phyloP scores from a whole-genome alignment of 257 asterid species.

The Solanum appendiculatum region DNA sequence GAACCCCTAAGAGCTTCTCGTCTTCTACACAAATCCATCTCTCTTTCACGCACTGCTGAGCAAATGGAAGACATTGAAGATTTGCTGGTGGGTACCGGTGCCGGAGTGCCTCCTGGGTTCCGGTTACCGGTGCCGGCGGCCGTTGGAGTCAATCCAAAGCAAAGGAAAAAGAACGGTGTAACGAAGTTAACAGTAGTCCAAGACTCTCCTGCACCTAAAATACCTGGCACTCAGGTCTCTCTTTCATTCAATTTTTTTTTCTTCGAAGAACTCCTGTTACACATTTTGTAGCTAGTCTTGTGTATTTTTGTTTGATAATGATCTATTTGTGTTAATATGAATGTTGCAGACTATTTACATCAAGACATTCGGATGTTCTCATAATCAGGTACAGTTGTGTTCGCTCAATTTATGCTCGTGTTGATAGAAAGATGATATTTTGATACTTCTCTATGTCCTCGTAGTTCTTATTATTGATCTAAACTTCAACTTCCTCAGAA shows the following conservation, averaged over 20 bases:
- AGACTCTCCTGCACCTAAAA: slow-evolving; percentile 29
- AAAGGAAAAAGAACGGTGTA: slow-evolving; percentile 18
- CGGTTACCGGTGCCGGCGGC: slow-evolving; percentile 47
- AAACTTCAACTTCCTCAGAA: background rate
- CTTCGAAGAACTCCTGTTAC: background rate
- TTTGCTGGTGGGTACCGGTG: slow-evolving; percentile 48
- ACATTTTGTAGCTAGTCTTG: background rate
- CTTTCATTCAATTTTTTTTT: background rate
- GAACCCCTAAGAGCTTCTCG: background rate
- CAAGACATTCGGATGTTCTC: slow-evolving; percentile 94
- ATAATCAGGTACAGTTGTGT: slow-evolving; percentile 57
- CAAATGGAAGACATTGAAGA: slow-evolving; percentile 89
- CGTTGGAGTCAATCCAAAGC: slow-evolving; percentile 56
- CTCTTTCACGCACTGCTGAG: background rate
- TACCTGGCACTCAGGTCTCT: slow-evolving; percentile 85
- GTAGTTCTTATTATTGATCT: background rate
- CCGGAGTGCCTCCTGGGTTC: slow-evolving; percentile 68
- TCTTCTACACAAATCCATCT: background rate
- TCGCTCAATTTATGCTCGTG: background rate
- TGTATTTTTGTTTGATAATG: background rate
- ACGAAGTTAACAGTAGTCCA: slow-evolving; percentile 11
- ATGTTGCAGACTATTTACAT: slow-evolving; percentile 70
- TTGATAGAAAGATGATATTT: background rate
- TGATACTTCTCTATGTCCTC: background rate
- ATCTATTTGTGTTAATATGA: background rate